Evolutionary conservation across 108 stramenopile genomes (phyloP).

Genomic region (Skeletonema costatum): DNA sequence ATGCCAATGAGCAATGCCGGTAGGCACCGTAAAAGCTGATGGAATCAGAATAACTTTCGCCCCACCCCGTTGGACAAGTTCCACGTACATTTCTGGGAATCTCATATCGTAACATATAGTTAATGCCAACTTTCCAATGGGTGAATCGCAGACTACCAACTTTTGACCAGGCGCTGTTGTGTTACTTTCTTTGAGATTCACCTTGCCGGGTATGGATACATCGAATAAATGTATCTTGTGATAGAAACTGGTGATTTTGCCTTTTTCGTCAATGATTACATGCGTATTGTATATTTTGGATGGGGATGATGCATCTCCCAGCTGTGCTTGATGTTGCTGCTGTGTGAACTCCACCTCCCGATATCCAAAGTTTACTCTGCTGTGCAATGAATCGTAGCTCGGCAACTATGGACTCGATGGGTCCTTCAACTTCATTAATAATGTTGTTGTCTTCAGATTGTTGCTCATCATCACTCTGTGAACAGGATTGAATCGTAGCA

Average conservation of each 20-base stretch:
- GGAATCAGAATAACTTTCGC: slow-evolving; percentile 90
- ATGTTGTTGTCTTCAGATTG: neutral
- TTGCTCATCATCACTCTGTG: slow-evolving; percentile 2
- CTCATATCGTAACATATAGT: slow-evolving; percentile 96
- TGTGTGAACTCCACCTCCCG: slow-evolving; percentile 81
- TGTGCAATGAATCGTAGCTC: slow-evolving; percentile 71
- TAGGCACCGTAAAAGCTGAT: slow-evolving; percentile 94
- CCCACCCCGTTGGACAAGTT: slow-evolving; percentile 58
- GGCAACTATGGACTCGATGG: slow-evolving; percentile 61
- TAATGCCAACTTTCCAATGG: slow-evolving; percentile 87
- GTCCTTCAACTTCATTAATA: neutral
- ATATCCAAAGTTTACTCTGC: slow-evolving; percentile 74
- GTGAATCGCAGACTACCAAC: slow-evolving; percentile 82
- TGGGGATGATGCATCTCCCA: neutral
- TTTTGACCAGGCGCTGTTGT: slow-evolving; percentile 81
- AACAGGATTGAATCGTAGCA: slow-evolving; percentile 20
- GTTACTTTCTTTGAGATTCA: slow-evolving; percentile 75
- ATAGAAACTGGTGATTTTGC: slow-evolving; percentile 64
- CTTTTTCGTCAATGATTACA: slow-evolving; percentile 82
- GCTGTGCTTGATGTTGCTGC: slow-evolving; percentile 20
- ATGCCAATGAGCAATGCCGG: slow-evolving; percentile 98
- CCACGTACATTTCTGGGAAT: slow-evolving; percentile 89
- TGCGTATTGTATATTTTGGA: slow-evolving; percentile 93
- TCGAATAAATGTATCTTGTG: slow-evolving; percentile 97
- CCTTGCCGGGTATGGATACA: slow-evolving; percentile 79